Evolutionary conservation across 2,329 filamentous ascomycete genomes (phyloP), one percentile per base, ranked within the genome.

Genomic region (Fusarium agapanthi): DNA sequence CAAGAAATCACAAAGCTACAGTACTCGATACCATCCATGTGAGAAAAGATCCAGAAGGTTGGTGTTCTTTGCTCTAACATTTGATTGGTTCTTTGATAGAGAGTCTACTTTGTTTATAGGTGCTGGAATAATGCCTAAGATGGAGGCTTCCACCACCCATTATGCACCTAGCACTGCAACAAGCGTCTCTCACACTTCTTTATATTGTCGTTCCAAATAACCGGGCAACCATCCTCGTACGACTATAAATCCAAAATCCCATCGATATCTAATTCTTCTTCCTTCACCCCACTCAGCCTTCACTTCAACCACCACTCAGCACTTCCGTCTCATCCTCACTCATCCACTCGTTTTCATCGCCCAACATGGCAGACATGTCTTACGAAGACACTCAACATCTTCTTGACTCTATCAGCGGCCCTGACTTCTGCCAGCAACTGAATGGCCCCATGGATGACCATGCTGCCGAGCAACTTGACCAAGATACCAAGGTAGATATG

Each of bases 1-100:
- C 10, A 22, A 11, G 5, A 38, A 22, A 4, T 24, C 5, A 44
- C 40, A 61, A 66, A 47, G 41, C 34, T n/a, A 0, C 0, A 0
- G 0, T 18, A 55, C 43, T 65, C 43, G 53, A 65, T 0, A 10
- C 13, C 1, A 6, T 14, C 0, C n/a, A 7, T 16, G 13, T 30
- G n/a, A 20, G 20, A 38, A 69, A 53, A 50, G 26, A 13, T 5
- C 24, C 14, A 30, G 12, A 8, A 30, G 2, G 1, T 8, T 24
- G n/a, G 10, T 15, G 16, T 26, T 43, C 6, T 44, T 43, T 56
- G 24, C 12, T 15, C 48, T 5, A 3, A 2, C 3, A 11, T 38
- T 22, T 56, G 26, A 59, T 67, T 67, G 70, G 70, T 1, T 22
- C 41, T 70, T 67, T 60, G 22, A 66, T 16, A 13, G n/a, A 26